These are phyloP conservation scores for Sphaerostilbella broomeana DNA, from an alignment of 2,329 filamentous ascomycete species.

Conservation along the genomic window DNA sequence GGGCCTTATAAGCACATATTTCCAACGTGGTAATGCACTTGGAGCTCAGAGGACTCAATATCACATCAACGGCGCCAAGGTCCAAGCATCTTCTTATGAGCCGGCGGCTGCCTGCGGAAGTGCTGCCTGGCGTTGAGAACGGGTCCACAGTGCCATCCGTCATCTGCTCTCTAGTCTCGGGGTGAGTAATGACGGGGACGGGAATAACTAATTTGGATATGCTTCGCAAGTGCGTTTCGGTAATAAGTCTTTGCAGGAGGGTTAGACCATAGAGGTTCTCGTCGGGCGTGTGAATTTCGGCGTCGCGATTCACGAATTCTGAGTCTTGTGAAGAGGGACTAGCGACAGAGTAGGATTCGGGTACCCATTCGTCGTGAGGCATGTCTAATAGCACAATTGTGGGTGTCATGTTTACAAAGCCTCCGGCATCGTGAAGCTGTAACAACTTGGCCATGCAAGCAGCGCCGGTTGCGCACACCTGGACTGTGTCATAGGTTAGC, in stretches of 20 bases:
- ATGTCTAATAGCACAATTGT: conserved; percentile 53
- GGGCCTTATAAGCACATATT: conserved; percentile 76
- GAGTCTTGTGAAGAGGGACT: conserved; percentile 42
- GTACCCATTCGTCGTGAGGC: conserved; percentile 42
- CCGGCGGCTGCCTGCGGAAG: conserved; percentile 27
- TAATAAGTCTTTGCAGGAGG: conserved; percentile 50
- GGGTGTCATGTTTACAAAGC: conserved; percentile 46
- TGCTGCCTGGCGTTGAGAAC: conserved; percentile 19
- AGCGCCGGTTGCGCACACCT: conserved; percentile 47
- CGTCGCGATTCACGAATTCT: conserved; percentile 26
- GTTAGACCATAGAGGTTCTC: conserved; percentile 50
- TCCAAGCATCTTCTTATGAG: conserved; percentile 70
- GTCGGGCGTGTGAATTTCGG: conserved; percentile 36
- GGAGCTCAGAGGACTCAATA: conserved; percentile 69
- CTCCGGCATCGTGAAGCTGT: conserved; percentile 43
- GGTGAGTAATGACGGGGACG: conserved; percentile 43
- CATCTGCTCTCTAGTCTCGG: conserved; percentile 26
- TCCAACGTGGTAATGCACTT: conserved; percentile 70
- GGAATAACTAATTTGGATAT: conserved; percentile 51
- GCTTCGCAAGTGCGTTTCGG: conserved; percentile 50
- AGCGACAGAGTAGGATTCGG: conserved; percentile 27
- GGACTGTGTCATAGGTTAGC: conserved; percentile 35
- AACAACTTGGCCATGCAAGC: conserved; percentile 49
- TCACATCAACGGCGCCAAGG: conserved; percentile 77
- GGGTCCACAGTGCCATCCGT: conserved; percentile 35